Base-by-base conservation (phyloP, 177 flowering plant genomes). In the Vitis hybrid region DNA sequence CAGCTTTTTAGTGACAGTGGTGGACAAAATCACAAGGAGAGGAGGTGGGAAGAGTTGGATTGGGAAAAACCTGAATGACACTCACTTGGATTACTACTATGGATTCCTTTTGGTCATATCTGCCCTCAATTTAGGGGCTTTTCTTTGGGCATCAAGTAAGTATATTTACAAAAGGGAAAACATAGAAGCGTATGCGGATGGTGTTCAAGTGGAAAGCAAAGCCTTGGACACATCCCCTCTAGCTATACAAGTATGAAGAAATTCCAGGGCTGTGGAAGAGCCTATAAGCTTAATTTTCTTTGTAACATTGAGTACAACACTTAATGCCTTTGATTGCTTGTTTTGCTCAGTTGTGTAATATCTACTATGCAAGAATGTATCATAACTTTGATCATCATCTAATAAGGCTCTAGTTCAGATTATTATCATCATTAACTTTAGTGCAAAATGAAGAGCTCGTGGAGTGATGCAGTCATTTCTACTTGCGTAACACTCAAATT, bases 21-120 rank as follows among this genome's bases (percentile, higher is more conserved):
- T 91, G 63, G 96, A 90, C 68, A 85, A 85, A 50, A 72, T 90
- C 3, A 87, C 93, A 3, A 80, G 91, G 11, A 83, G 76, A 8
- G 72, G 68, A 52, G 89, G 83, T 9, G 65, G 74, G 62, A 88
- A 83, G 78, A 87, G 94, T 55, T 92, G 97, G 97, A 92, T 92
- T 21, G 94, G 91, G n/a, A 77, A 90, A 49, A 90, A 92, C 67
- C 69, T 92, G 85, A 92, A 92, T 74, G 84, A 87, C 70, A 86
- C 87, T 71, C 94, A 85, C 70, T 81, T 92, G 80, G 98, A 92
- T 64, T 88, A 85, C 71, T 92, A 87, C 46, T 92, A 91, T 73
- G 91, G 87, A 18, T 88, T 92, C 65, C 80, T 92, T 35, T 32
- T 85, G 73, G 75, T 83, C 5, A 74, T 92, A 6, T 81, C 91